Evolutionary conservation across 108 stramenopile genomes (phyloP), one percentile per base, ranked within the genome.

Genomic region (Bacterosira constricta): DNA sequence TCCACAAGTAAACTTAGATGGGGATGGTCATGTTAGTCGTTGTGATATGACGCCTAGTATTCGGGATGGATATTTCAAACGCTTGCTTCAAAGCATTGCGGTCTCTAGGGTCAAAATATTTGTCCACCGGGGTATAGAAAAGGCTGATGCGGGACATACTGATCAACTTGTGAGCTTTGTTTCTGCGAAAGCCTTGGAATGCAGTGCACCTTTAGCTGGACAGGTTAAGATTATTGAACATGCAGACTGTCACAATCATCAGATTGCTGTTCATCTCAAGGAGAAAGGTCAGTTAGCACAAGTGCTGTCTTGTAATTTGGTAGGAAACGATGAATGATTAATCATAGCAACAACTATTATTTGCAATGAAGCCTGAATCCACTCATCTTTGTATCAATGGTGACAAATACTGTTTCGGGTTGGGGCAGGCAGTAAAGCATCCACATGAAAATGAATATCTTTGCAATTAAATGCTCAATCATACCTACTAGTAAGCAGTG

Each of bases 251-350:
- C n/a, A 29, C 25, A 51, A 67, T 55, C 66, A 67, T 51, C 66
- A 67, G 39, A 39, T 67, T 12, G 66, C 66, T 18, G 41, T 56
- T 11, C 66, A 55, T 54, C 37, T 67, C 26, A 67, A 67, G 53
- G 50, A 54, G 38, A 56, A 39, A 31, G 52, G 53, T 35, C 35
- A 31, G 15, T 38, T 67, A 25, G 1, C 59, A 42, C 29, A 38
- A 3, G 23, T 60, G 1, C 23, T 60, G 36, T 39, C 17, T 12
- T 12, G 59, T 15, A 38, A 60, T 42, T 60, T 60, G 53, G 15
- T 55, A 20, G 4, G 30, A 66, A 21, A 20, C n/a, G n/a, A n/a
- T n/a, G n/a, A n/a, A n/a, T n/a, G n/a, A n/a, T n/a, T n/a, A n/a
- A n/a, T n/a, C n/a, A n/a, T n/a, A n/a, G n/a, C n/a, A n/a, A n/a